Evolutionary conservation across 2,329 filamentous ascomycete species (phyloP).

Genomic region (Cladorrhinum sp.): DNA sequence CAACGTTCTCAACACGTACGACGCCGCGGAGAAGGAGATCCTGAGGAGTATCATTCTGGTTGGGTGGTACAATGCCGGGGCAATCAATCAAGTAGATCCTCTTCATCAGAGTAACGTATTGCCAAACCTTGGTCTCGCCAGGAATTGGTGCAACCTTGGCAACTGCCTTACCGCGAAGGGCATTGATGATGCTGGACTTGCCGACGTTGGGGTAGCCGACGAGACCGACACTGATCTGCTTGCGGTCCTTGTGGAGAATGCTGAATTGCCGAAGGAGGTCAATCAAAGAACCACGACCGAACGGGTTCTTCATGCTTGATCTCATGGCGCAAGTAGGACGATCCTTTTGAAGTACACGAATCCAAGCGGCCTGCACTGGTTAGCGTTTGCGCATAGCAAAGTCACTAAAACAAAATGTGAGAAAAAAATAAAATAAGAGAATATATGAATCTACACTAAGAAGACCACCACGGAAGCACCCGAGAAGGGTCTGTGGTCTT

Average conservation of each 20-base stretch:
- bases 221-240: constrained; percentile 90
- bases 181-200: constrained; percentile 97
- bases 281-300: constrained; percentile 93
- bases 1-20: constrained; percentile 91
- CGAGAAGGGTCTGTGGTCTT: constrained; percentile 67
- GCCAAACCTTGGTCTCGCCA: constrained; percentile 91
- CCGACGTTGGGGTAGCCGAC: constrained; percentile 81
- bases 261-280: constrained; percentile 91
- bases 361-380: constrained; percentile 72
- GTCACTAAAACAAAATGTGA: constrained; percentile 18
- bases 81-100: constrained; percentile 92
- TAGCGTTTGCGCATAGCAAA: constrained; percentile 24
- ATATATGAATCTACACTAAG: constrained; percentile 99
- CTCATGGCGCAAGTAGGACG: constrained; percentile 95
- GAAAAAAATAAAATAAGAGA: constrained; percentile 30
- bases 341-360: constrained; percentile 81
- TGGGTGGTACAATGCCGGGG: constrained; percentile 92
- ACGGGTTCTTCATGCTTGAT: constrained; percentile 90
- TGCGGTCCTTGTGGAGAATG: constrained; percentile 80
- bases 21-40: constrained; percentile 89
- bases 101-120: constrained; percentile 91
- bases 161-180: constrained; percentile 88
- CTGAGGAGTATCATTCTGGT: constrained; percentile 75
- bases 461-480: constrained; percentile 69
- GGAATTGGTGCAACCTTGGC: constrained; percentile 92